Evolutionary conservation across 2,329 filamentous ascomycete species (phyloP).

Genomic region (Fusarium graminum): DNA sequence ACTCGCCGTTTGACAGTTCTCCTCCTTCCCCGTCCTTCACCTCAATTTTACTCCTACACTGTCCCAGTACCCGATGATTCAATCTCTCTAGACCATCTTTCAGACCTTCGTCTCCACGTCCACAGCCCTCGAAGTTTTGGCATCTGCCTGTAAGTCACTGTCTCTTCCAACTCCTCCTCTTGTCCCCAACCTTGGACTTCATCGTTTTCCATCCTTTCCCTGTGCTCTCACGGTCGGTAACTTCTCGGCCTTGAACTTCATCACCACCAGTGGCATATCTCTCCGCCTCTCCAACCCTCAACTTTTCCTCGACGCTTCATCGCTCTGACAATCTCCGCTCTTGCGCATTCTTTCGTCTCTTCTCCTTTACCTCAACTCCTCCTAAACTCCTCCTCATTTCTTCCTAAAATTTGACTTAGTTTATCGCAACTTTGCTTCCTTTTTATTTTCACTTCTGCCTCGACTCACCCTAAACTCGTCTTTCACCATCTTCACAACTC

Average conservation of each 20-base stretch:
- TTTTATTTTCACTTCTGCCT: background rate
- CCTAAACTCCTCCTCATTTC: background rate
- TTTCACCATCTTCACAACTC: background rate
- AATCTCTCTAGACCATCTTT: no score
- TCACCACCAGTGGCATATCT: background rate
- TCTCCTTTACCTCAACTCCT: background rate
- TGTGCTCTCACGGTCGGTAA: background rate
- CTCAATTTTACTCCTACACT: background rate
- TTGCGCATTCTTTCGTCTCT: background rate
- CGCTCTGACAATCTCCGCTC: background rate
- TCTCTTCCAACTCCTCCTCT: background rate
- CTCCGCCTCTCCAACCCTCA: background rate
- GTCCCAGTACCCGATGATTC: no score
- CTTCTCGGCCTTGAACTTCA: background rate
- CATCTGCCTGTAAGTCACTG: background rate
- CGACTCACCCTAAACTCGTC: background rate
- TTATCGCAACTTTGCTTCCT: background rate
- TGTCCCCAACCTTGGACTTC: background rate
- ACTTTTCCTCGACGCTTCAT: background rate
- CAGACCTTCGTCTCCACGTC: no score
- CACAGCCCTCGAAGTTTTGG: background rate
- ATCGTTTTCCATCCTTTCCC: background rate
- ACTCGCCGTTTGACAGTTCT: background rate
- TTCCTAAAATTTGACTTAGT: background rate
- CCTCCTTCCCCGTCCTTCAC: background rate